Evolutionary conservation across 1,284 basidiomycete species (phyloP).

Genomic region (Rhizoctonia solani): DNA sequence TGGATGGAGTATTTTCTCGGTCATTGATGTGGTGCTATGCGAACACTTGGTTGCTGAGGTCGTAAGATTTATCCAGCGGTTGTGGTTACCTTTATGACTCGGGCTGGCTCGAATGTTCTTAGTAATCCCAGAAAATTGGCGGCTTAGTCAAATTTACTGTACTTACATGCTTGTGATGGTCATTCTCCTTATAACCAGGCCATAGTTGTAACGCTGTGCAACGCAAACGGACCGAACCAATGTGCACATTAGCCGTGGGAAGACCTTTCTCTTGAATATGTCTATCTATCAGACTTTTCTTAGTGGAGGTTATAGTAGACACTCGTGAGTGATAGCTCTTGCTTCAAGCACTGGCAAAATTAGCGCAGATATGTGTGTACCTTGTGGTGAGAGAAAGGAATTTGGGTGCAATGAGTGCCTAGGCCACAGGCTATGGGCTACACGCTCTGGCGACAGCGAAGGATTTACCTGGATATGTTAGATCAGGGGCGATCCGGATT

Average conservation of each 20-base stretch:
- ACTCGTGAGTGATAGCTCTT: no score
- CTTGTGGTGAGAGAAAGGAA: neutral
- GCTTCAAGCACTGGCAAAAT: neutral
- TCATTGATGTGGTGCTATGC: neutral
- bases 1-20: neutral
- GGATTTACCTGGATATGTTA: no score
- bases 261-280: no score
- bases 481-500: neutral
- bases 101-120: neutral
- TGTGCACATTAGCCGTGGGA: no score
- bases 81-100: no score
- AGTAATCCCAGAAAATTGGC: neutral
- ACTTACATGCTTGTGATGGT: no score
- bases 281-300: no score
- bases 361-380: neutral
- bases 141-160: neutral
- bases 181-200: neutral
- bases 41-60: neutral
- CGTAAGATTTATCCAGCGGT: neutral
- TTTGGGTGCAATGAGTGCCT: neutral
- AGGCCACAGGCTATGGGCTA: no score
- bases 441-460: no score
- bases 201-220: neutral
- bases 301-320: no score
- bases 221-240: no score